Evolutionary conservation across 2,329 filamentous ascomycete genomes (phyloP), one percentile per base, ranked within the genome.

Genomic region (Epichloe typhina): DNA sequence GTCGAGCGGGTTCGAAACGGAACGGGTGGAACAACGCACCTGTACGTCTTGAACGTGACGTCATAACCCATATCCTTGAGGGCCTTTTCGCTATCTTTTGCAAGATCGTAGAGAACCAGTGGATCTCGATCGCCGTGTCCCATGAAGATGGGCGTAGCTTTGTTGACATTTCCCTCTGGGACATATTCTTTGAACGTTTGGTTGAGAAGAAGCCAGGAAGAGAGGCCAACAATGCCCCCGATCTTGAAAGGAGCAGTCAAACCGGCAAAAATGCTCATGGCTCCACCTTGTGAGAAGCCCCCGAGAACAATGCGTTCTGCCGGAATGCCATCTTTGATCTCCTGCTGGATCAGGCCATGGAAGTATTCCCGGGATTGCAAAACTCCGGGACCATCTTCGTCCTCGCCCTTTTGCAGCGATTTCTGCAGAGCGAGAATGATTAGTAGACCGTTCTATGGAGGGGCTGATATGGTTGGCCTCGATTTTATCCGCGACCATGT

Each of bases 221-320:
- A 91, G 54, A 97, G 69, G 6, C 82, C 88, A 55, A 95, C 84
- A 57, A 96, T 85, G 55, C 89, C 90, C 17, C 80, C 90, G 19
- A 96, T 73, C 68, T 87, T 88, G 57, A 79, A 73, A 52, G 72
- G 69, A 55, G 72, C 77, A 2, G 88, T 94, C 41, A 94, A 68
- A 5, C 87, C 89, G 0, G 84, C 75, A 61, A 95, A 80, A 35
- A 96, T 68, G 23, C 86, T 80, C 74, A 95, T 87, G 50, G 88
- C 88, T 49, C 87, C 90, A 52, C 90, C 90, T 68, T 96, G 80
- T 23, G 80, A 85, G 73, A 90, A 90, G 41, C 86, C 86, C 86
- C 86, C 90, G 11, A 96, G 70, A 13, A 96, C 80, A 61, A 97
- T 88, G 50, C 88, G 83, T 53, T 86, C 79, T 1, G 87, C 75